phyloP scores from a whole-genome alignment of 2,329 filamentous ascomycete species.

The Endocalyx cinctus region DNA sequence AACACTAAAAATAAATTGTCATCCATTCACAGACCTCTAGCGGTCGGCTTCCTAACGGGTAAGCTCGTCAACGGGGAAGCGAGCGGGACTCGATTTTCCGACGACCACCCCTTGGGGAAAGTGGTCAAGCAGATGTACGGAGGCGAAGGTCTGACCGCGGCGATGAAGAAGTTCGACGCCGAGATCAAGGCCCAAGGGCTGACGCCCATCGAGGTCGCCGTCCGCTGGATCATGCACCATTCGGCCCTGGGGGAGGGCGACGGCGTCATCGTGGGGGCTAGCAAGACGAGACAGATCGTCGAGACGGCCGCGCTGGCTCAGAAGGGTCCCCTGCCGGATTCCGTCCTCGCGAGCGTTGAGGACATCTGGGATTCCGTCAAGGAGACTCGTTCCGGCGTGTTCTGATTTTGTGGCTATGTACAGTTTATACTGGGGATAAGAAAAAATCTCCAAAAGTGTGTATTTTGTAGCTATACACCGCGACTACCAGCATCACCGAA shows the following conservation, averaged over 20 bases:
- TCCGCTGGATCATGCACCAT: slow-evolving; percentile 31
- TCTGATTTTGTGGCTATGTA: too few species aligned
- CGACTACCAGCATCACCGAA: too few species aligned
- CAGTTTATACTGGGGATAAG: too few species aligned
- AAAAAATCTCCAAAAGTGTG: too few species aligned
- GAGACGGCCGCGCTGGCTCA: slow-evolving; percentile 23
- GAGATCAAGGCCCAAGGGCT: slow-evolving; percentile 13
- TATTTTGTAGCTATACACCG: too few species aligned
- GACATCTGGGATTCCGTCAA: slow-evolving; percentile 19
- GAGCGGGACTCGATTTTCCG: slow-evolving; percentile 23
- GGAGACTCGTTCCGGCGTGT: slow-evolving; percentile 12
- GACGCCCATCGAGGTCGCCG: slow-evolving; percentile 28
- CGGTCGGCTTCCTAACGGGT: slow-evolving; percentile 30
- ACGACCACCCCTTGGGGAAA: slow-evolving; percentile 20
- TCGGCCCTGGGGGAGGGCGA: slow-evolving; percentile 22
- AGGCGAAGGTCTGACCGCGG: slow-evolving; percentile 19
- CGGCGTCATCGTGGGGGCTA: slow-evolving; percentile 31
- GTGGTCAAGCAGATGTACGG: slow-evolving; percentile 24
- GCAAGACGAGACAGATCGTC: slow-evolving; percentile 24
- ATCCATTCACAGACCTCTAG: slow-evolving; percentile 7
- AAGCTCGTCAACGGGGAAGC: slow-evolving; percentile 21
- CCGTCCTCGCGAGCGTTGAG: slow-evolving; percentile 14
- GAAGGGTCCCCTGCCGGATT: slow-evolving; percentile 27
- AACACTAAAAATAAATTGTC: slow-evolving; percentile 1
- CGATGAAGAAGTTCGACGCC: slow-evolving; percentile 26